Evolutionary conservation across 176 grass and related monocot genomes (phyloP), one percentile per base, ranked within the genome.

Genomic region (Coix lacrymajobi): DNA sequence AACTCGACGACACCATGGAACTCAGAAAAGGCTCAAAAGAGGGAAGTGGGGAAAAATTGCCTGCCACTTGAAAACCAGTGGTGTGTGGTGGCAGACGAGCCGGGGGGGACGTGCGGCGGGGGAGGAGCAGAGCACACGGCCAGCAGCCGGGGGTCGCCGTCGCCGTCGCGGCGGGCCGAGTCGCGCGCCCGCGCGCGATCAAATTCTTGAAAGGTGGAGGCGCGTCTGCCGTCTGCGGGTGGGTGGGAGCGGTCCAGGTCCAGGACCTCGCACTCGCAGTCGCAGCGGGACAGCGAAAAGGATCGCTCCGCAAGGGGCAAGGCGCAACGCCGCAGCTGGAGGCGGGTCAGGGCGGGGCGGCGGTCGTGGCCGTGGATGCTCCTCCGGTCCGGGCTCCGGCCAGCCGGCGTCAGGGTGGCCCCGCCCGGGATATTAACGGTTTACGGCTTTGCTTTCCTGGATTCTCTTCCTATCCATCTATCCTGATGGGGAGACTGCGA

Each of bases 21-120:
- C 52, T 20, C 71, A 57, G 29, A 37, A 28, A 15, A 19, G 6
- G n/a, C n/a, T n/a, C n/a, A n/a, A n/a, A n/a, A 43, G 2, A 4
- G 9, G 10, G 1, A 58, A 8, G n/a, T 8, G 20, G 0, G 48
- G 2, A 0, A 3, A 34, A 66, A 66, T 1, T 68, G 22, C 58
- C 67, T 41, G 33, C 81, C 81, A 88, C 67, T 52, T 60, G 56
- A 60, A 66, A 79, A 66, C 66, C 19, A 54, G 75, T 88, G 81
- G n/a, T n/a, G n/a, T n/a, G n/a, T n/a, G n/a, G 86, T 32, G 4
- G 19, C 34, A 66, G 46, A 28, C 29, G 1, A 15, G 20, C 48
- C 12, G 12, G n/a, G 7, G n/a, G 62, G 3, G 74, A 38, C 69
- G 29, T 79, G 81, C 48, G 86, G 80, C 22, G 37, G 48, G 56